Base-by-base conservation (phyloP, 345 rosid species). In the Arabis hirsuta region DNA sequence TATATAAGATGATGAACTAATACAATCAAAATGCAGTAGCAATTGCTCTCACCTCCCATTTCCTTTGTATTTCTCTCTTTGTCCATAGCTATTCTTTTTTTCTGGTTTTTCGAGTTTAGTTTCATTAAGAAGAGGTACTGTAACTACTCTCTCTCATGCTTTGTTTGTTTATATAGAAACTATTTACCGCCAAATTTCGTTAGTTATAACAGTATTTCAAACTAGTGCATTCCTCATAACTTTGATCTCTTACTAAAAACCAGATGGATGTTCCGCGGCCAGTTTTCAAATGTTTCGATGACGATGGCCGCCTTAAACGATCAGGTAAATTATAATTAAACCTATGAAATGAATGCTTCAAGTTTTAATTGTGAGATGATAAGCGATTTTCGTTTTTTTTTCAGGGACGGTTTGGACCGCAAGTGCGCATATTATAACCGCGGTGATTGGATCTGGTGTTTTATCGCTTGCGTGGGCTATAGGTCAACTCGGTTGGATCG, bases 401-500 rank as follows among this genome's bases (percentile, higher is more conserved):
- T 64, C 76, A 87, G 97, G 97, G 59, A 89, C 85, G 14, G 46
- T 89, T 0, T 91, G 96, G 91, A 91, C 91, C 0, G 93, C 96
- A 0, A 91, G 88, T 75, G 88, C 97, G 4, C 97, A 91, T 78
- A 81, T 89, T 24, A 84, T 87, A 80, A 91, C 97, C 0, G 97
- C 96, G 0, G 91, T 89, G 55, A 91, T 91, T 2, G 97, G 97
- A 19, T 91, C 96, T 0, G 97, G 97, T 9, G 97, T 91, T 60
- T 79, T 91, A 2, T 86, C 96, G 1, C 73, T 91, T 13, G 97
- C 96, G 0, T 91, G 96, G 96, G 93, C 97, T 5, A 85, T 87
- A 14, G 93, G 85, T 71, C 97, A 91, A 74, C 88, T 91, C 1
- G 97, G 97, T 3, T 91, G 97, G 97, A 73, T 87, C 39, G 96